These are phyloP conservation scores for Asterophora parasitica DNA, from an alignment of 768 basidiomycete species.

Conservation along the genomic window DNA sequence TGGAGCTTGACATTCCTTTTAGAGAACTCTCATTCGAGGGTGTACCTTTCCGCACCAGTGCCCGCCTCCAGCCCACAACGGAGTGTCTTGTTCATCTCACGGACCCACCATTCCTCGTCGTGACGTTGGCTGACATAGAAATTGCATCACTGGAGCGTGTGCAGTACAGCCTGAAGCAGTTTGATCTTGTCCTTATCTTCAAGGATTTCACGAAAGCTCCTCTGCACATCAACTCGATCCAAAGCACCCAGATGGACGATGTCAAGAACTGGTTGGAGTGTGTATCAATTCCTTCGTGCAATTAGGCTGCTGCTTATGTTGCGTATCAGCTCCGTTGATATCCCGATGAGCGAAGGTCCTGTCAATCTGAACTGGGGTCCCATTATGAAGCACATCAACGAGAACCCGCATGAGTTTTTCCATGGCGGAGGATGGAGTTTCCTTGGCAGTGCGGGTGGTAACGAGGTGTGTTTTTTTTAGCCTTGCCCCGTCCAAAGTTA, in stretches of 20 bases:
- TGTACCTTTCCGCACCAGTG: conserved; percentile 93
- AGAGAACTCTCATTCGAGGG: conserved; percentile 95
- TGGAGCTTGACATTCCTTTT: conserved; percentile 97
- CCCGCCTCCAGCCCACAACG: conserved; percentile 91
- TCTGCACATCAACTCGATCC: conserved; percentile 95
- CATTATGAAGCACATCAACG: conserved; percentile 98
- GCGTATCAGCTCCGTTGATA: conserved; percentile 83
- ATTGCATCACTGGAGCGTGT: conserved; percentile 96
- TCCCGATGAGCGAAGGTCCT: conserved; percentile 90
- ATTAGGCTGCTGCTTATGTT: conserved; percentile 9
- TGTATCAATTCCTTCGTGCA: conserved; percentile 24
- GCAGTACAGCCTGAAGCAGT: conserved; percentile 93
- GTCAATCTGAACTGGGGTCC: conserved; percentile 98
- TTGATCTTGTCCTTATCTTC: conserved; percentile 96
- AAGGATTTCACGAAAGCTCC: conserved; percentile 92
- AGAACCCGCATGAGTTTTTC: conserved; percentile 94
- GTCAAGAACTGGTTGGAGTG: conserved; percentile 99
- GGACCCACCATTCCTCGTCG: conserved; percentile 93
- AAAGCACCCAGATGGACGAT: conserved; percentile 84
- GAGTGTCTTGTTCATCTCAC: conserved; percentile 95
- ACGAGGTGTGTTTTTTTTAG: conserved; percentile 47
- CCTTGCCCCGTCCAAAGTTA: background rate
- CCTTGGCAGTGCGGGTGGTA: conserved; percentile 68
- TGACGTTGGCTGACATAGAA: conserved; percentile 92
- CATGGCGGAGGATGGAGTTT: conserved; percentile 94